phyloP scores from a whole-genome alignment of 2,329 filamentous ascomycete species.

The Ophiobolus disseminans region DNA sequence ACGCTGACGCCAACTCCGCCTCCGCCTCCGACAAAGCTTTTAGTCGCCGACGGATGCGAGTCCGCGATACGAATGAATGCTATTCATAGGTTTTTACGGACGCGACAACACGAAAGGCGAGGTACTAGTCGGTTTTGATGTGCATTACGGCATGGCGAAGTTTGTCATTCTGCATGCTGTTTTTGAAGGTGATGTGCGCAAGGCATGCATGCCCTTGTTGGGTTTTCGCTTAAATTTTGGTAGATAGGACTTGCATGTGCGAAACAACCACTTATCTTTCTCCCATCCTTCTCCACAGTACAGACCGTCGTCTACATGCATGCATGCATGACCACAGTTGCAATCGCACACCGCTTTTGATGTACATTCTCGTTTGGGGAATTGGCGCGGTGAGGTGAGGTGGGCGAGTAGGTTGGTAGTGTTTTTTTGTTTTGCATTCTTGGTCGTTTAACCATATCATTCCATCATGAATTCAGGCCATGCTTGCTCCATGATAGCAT shows the following conservation, averaged over 20 bases:
- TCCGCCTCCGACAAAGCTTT: constrained; percentile 1
- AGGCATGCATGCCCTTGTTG: too few species aligned
- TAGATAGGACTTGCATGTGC: too few species aligned
- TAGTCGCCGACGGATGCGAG: background rate
- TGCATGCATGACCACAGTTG: background rate
- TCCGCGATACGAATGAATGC: background rate
- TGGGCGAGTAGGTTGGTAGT: background rate
- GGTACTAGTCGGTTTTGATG: too few species aligned
- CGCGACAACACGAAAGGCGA: too few species aligned
- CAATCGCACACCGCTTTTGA: background rate
- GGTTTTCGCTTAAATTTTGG: too few species aligned
- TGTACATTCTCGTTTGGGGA: background rate
- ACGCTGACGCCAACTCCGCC: constrained; percentile 21
- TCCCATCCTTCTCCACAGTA: too few species aligned
- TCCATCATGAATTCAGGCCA: background rate
- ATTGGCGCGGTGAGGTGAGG: background rate
- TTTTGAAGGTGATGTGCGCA: too few species aligned
- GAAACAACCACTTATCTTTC: too few species aligned
- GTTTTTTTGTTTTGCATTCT: background rate
- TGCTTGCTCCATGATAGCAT: too few species aligned
- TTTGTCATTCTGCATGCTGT: too few species aligned
- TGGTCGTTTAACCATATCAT: background rate
- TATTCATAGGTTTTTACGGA: too few species aligned
- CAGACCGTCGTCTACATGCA: background rate
- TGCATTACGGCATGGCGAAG: too few species aligned